Conservation (phyloP, 139 green algal genomes). For the Chlorella sorokiniana region DNA sequence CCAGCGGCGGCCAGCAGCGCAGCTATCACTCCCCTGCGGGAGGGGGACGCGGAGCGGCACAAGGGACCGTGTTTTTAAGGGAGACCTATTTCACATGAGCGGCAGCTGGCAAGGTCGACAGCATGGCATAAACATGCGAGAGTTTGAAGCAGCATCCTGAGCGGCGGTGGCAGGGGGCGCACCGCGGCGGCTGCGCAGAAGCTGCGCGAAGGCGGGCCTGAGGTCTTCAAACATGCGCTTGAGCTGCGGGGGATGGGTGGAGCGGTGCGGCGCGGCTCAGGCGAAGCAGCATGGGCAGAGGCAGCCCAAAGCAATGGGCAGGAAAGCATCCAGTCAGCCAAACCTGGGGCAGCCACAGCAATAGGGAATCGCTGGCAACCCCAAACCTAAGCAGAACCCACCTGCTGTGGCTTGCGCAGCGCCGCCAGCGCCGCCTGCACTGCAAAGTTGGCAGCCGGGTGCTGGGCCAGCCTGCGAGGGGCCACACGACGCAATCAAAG, state of each 20-base stretch:
- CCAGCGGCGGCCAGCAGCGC: conserved; percentile 59
- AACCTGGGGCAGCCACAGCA: too few relatives aligned
- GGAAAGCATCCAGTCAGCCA: neutral
- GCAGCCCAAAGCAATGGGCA: too few relatives aligned
- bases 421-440: conserved; percentile 66
- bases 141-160: conserved; percentile 47
- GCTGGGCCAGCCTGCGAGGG: conserved; percentile 46
- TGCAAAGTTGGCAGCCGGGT: conserved; percentile 78
- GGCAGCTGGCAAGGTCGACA: neutral
- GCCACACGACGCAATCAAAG: rapidly evolving
- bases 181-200: conserved; percentile 66
- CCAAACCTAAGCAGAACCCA: neutral
- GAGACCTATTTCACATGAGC: too few relatives aligned
- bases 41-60: conserved; percentile 48
- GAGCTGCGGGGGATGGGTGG: conserved; percentile 43
- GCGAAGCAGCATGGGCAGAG: neutral
- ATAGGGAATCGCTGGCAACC: neutral
- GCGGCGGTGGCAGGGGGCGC: conserved; percentile 55
- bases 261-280: neutral
- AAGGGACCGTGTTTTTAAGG: neutral
- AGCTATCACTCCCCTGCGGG: conserved; percentile 72
- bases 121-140: neutral
- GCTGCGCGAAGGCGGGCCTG: conserved; percentile 43
- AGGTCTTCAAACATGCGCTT: conserved; percentile 63
- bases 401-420: conserved; percentile 28